Evolutionary conservation across 108 stramenopile genomes (phyloP), one percentile per base, ranked within the genome.

Genomic region (Chaetoceros tenuissimus): DNA sequence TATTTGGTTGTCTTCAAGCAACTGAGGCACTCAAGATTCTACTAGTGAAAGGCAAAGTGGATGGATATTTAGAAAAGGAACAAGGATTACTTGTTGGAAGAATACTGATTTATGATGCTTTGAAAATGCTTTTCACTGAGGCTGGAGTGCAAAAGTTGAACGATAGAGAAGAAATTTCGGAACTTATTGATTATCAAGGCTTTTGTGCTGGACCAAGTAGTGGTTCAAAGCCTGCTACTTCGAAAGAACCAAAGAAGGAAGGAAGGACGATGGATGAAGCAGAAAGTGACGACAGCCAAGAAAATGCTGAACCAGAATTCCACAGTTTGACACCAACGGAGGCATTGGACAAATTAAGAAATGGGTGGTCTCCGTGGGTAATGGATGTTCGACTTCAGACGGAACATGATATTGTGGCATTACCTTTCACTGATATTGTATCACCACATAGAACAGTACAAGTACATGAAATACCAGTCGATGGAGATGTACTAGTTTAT

Each of bases 1-100:
- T 89, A 24, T 86, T 98, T 67, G 96, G 96, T 20, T 94, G 90
- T 77, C 69, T 98, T 47, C 94, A 97, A 70, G 95, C 94, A 45
- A 87, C 85, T 23, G 93, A 94, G 59, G 82, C 68, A 18, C 79
- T 98, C 48, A 97, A 98, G 73, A 64, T 89, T 23, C 13, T 40
- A 40, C n/a, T n/a, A n/a, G n/a, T n/a, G n/a, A n/a, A n/a, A n/a
- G n/a, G n/a, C n/a, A n/a, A n/a, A n/a, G n/a, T n/a, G n/a, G n/a
- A n/a, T n/a, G n/a, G n/a, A n/a, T 44, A 85, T 22, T 59, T 91
- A 27, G 83, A 75, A 22, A 79, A 76, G 49, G 60, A 67, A 19
- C 68, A 69, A 25, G 85, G 81, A 23, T 60, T 86, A 1, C 62
- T 82, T 28, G 74, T 62, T 63, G 89, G 92, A 1, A 74, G 91